These are phyloP conservation scores for Vigna radiata DNA, from an alignment of 306 rosid species.

Conservation along the genomic window DNA sequence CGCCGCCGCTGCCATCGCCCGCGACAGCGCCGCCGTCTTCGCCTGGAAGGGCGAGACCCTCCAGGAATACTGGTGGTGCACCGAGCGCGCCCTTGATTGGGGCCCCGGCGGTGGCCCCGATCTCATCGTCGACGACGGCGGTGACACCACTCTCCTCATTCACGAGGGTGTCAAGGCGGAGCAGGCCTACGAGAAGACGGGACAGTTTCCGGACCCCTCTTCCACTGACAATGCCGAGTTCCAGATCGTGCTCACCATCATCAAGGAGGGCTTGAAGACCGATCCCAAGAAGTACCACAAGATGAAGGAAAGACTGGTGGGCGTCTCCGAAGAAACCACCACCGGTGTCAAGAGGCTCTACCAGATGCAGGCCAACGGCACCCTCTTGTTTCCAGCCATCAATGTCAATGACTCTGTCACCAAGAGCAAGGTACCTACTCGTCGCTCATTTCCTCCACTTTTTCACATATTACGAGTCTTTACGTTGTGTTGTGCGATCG, in stretches of 20 bases:
- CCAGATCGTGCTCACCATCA: conserved; percentile 76
- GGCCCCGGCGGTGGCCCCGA: no score
- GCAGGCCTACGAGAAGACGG: conserved; percentile 62
- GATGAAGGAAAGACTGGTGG: conserved; percentile 88
- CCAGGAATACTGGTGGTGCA: no score
- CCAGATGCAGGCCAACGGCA: conserved; percentile 86
- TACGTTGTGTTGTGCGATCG: background rate
- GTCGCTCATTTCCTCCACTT: no score
- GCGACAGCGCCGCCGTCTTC: no score
- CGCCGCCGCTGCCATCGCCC: no score
- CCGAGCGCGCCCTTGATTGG: no score
- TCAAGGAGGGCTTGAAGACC: conserved; percentile 76
- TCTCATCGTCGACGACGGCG: no score
- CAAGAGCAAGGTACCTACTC: conserved; percentile 83
- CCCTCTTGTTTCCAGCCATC: conserved; percentile 89
- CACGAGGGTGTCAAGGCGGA: conserved; percentile 36
- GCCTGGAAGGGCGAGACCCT: no score
- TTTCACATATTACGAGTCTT: no score
- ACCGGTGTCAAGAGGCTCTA: conserved; percentile 98
- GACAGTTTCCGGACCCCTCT: conserved; percentile 68
- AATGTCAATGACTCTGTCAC: conserved; percentile 97
- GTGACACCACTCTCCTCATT: no score
- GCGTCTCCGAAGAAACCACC: conserved; percentile 96
- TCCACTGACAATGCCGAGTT: conserved; percentile 86
- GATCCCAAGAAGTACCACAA: conserved; percentile 89